phyloP scores from a whole-genome alignment of 2,329 filamentous ascomycete genomes.

The Biscogniauxia mediterranea region DNA sequence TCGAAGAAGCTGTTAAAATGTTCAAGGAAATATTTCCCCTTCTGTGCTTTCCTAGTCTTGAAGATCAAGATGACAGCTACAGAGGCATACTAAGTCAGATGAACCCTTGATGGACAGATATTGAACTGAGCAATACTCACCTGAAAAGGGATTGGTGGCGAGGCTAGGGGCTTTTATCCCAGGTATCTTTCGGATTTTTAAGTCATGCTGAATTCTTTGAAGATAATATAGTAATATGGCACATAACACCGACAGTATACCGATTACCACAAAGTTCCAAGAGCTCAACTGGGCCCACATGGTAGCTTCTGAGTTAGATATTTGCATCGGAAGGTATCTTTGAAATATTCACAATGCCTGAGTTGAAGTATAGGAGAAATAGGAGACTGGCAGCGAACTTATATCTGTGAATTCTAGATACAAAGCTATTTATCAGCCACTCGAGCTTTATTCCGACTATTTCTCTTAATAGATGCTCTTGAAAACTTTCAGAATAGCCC shows the following conservation, averaged over 20 bases:
- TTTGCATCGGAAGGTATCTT: neutral
- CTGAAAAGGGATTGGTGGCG: slow-evolving; percentile 35
- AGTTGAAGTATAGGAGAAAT: neutral
- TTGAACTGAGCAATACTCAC: slow-evolving; percentile 20
- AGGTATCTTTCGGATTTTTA: slow-evolving; percentile 31
- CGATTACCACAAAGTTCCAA: slow-evolving; percentile 5
- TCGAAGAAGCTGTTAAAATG: slow-evolving; percentile 32
- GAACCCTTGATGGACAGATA: neutral
- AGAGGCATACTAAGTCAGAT: slow-evolving; percentile 6
- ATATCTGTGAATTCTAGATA: too few species aligned
- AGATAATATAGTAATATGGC: slow-evolving; percentile 14
- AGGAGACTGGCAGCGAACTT: neutral
- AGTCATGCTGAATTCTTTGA: slow-evolving; percentile 21
- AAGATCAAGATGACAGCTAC: slow-evolving; percentile 27
- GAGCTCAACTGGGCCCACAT: slow-evolving; percentile 17
- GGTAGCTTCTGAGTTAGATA: neutral
- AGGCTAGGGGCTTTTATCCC: slow-evolving; percentile 34
- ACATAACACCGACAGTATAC: slow-evolving; percentile 5
- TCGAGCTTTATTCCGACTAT: too few species aligned
- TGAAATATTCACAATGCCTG: neutral
- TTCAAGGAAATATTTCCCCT: slow-evolving; percentile 33
- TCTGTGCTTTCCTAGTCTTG: slow-evolving; percentile 28
- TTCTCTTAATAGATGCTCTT: too few species aligned
- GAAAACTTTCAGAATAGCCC: too few species aligned
- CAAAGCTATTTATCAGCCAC: too few species aligned